These are phyloP conservation scores for Fusarium nurragi DNA, from an alignment of 2,329 filamentous ascomycete genomes.

Conservation along the genomic window DNA sequence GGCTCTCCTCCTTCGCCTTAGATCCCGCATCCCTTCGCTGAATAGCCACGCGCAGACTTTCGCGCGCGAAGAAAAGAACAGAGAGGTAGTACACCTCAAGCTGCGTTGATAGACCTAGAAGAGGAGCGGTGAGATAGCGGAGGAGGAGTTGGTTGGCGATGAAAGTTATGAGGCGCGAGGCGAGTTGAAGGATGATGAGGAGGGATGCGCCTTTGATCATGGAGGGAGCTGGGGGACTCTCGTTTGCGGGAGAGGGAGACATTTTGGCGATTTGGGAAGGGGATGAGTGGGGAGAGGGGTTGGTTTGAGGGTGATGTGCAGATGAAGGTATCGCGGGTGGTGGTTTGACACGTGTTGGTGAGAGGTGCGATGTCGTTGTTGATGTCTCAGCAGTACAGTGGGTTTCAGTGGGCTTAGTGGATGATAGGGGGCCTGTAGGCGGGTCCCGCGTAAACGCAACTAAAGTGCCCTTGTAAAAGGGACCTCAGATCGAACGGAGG, in stretches of 20 bases:
- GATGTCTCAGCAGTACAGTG: slow-evolving; percentile 11
- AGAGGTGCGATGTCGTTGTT: background rate
- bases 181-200: slow-evolving; percentile 87
- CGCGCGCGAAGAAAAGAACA: slow-evolving; percentile 92
- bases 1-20: slow-evolving; percentile 55
- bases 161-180: slow-evolving; percentile 90
- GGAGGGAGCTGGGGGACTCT: slow-evolving; percentile 27
- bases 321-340: background rate
- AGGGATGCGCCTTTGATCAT: slow-evolving; percentile 79
- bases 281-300: background rate
- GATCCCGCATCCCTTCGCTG: slow-evolving; percentile 70
- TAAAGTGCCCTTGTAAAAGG: no score
- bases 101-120: slow-evolving; percentile 87
- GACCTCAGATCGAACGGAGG: no score
- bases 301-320: background rate
- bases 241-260: background rate
- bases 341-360: slow-evolving; percentile 32
- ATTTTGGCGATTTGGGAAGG: background rate
- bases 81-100: slow-evolving; percentile 93
- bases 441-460: no score
- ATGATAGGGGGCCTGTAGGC: background rate
- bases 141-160: slow-evolving; percentile 90
- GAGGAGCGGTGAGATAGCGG: slow-evolving; percentile 83
- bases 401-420: slow-evolving; percentile 13
- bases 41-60: slow-evolving; percentile 89